These are phyloP conservation scores for Leishmania aethiopica DNA, from an alignment of 208 protist species.

Conservation along the genomic window DNA sequence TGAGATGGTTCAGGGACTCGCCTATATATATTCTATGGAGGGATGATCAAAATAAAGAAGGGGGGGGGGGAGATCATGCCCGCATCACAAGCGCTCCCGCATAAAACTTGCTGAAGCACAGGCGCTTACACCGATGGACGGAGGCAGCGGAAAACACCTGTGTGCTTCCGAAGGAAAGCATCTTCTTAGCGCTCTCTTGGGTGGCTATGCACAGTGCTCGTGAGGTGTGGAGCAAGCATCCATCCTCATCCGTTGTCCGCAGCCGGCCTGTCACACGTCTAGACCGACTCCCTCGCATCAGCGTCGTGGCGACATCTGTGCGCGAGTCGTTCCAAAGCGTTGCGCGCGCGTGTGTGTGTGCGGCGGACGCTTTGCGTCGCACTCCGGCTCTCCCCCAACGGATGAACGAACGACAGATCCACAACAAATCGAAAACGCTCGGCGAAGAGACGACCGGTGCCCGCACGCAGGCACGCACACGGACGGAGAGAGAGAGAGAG, in stretches of 20 bases:
- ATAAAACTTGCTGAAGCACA: background rate
- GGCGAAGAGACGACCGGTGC: too few relatives aligned
- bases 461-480: too few relatives aligned
- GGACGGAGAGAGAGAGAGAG: too few relatives aligned
- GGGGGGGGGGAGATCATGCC: background rate
- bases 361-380: too few relatives aligned
- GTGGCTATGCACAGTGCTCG: background rate
- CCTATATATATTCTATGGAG: background rate
- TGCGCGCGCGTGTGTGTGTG: background rate
- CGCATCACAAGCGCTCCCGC: background rate
- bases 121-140: background rate
- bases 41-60: background rate
- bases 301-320: background rate
- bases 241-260: background rate
- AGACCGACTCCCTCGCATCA: background rate
- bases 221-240: background rate
- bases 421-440: too few relatives aligned
- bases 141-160: background rate
- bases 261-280: background rate
- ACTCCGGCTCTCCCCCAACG: background rate
- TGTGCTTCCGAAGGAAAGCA: background rate
- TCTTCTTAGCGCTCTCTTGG: background rate
- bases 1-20: background rate
- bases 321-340: background rate
- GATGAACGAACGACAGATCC: background rate